Percentiles rank a stretch among this genome's conserved stretches.
phyloP scores from a whole-genome alignment of 208 protist genomes.

The Acanthamoeba castellanii region DNA sequence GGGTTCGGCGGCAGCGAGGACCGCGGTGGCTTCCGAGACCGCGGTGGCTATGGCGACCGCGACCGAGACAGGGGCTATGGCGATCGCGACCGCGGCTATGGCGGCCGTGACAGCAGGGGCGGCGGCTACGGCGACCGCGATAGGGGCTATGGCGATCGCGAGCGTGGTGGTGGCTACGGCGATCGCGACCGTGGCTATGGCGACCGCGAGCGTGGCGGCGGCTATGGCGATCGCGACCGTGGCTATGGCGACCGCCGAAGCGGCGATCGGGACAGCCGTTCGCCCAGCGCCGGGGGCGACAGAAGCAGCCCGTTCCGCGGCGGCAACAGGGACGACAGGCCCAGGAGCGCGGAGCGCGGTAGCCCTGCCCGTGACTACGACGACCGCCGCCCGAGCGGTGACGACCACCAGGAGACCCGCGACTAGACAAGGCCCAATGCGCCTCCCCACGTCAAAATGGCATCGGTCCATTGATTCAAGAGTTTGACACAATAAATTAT shows the following conservation, averaged over 20 bases:
- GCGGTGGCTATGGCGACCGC: conserved; percentile 1
- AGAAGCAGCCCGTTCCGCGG: not conserved
- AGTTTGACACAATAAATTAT: no score
- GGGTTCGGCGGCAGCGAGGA: conserved; percentile 1
- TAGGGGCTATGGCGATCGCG: conserved; percentile 18
- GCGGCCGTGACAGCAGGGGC: not conserved
- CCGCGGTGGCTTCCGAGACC: not conserved
- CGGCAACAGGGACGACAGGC: not conserved
- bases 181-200: not conserved
- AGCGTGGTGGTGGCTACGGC: not conserved
- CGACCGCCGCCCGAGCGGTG: not conserved
- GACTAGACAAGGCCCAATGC: not conserved
- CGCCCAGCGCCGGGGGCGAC: no score
- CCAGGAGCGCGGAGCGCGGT: not conserved
- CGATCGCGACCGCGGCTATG: conserved; percentile 20
- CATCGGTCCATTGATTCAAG: no score
- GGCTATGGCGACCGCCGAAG: not conserved
- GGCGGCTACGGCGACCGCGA: not conserved
- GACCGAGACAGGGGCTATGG: not conserved
- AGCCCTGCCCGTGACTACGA: not conserved
- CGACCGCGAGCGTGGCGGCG: not conserved
- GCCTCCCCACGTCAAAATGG: no score
- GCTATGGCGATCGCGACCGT: not conserved
- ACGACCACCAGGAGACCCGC: not conserved
- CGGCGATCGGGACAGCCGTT: not conserved